Evolutionary conservation across 768 basidiomycete species (phyloP), one percentile per base, ranked within the genome.

Genomic region (Suillus discolor): DNA sequence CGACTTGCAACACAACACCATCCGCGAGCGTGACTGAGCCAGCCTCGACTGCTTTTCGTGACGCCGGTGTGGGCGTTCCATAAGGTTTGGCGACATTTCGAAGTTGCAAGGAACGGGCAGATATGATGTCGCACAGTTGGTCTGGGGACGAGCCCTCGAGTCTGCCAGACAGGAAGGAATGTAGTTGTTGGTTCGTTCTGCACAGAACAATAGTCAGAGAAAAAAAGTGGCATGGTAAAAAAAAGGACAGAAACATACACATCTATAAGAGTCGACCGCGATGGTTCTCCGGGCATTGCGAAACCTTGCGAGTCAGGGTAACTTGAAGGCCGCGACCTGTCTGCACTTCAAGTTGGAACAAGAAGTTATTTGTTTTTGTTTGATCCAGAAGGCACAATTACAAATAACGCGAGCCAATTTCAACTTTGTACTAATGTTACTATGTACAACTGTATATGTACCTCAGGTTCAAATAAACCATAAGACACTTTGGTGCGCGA

Each of bases 21-120:
- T 93, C 90, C 15, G 82, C 77, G n/a, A 96, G 79, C 3, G 83
- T 85, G 64, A 94, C 86, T 1, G 85, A 84, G 60, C 91, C 89
- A 61, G 84, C 83, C 66, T 91, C 86, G 11, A 95, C 79, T 45
- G 83, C 83, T 74, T 85, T 85, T 71, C 83, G 84, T 44, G 93
- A 94, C 73, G 84, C 83, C 71, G 81, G 80, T 9, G 87, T 89
- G 2, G 93, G 92, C 59, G 81, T 83, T 51, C 89, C 88, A 72
- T 92, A 95, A 2, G 91, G 88, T 3, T 83, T 78, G n/a, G 80
- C 71, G 41, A 91, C 78, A 65, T 86, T 81, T 57, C 80, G 80
- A 59, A 94, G 83, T 69, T 86, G 85, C 1, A 78, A 67, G 60
- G 85, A 78, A 67, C 92, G 89, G 28, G 85, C 81, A 11, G 79